Base-by-base conservation (phyloP, 1,284 basidiomycete genomes). In the Boletus sp. region DNA sequence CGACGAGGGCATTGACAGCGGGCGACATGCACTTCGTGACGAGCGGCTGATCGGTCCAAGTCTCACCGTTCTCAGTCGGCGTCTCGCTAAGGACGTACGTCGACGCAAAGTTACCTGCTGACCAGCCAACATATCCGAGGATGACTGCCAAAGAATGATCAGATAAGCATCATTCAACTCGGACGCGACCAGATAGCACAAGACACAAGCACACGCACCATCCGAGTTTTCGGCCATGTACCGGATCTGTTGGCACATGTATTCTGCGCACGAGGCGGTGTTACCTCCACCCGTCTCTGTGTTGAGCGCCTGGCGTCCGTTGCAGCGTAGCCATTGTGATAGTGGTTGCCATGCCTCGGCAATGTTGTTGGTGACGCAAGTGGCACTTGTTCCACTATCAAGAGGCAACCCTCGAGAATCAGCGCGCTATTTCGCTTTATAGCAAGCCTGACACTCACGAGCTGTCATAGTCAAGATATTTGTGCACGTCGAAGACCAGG, bases 251-350 rank as follows among this genome's bases (percentile, higher is more conserved):
- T 76, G 58, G 56, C 71, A 74, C 54, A 77, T 63, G 56, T 65
- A 73, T 34, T 65, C 62, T 16, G 69, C 62, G 59, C 77, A 79
- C 12, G 72, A 72, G 6, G 68, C 69, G 25, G 71, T 72, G 50
- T 79, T 75, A 39, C 75, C 78, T 33, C 78, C 80, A 44, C 81
- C 80, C 0, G 79, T 80, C 63, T 82, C 81, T n/a, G 77, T 78
- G 56, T 79, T 72, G 64, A 84, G 71, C 4, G 79, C 81, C 56
- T 80, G 76, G 32, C 80, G 72, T 19, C 70, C 72, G 49, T 79
- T 74, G 49, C 63, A 63, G 12, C 73, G 64, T 9, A 82, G 67
- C 72, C 74, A 82, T 30, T 69, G 56, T 13, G 73, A 71, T 25
- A 83, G 71, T n/a, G 73, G 72, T 17, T 62, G 62, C 72, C 76